phyloP scores from a whole-genome alignment of 2,329 filamentous ascomycete genomes.

The Aspergillus ochraceoroseus region DNA sequence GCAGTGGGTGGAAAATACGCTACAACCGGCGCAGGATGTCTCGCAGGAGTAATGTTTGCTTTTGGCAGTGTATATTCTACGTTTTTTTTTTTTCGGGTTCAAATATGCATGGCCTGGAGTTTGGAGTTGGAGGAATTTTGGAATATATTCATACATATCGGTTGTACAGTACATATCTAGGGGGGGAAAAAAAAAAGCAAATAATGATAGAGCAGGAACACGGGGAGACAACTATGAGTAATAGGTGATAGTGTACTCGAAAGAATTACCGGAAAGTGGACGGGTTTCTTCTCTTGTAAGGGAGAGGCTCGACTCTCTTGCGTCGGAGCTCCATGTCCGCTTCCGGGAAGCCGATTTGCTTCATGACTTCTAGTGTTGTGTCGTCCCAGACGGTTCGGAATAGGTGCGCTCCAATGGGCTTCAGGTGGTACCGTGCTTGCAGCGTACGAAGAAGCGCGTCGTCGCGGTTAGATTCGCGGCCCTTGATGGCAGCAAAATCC shows the following conservation, averaged over 20 bases:
- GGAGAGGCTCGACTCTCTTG: constrained; percentile 65
- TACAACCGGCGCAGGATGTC: constrained; percentile 32
- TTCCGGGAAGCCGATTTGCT: constrained; percentile 66
- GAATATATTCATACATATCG: constrained; percentile 41
- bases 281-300: constrained; percentile 58
- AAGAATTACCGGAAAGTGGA: constrained; percentile 40
- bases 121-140: constrained; percentile 29
- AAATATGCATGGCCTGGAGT: constrained; percentile 23
- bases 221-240: constrained; percentile 13
- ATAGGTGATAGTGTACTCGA: neutral
- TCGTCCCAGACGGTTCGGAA: constrained; percentile 92
- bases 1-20: constrained; percentile 37
- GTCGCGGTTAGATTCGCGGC: constrained; percentile 52
- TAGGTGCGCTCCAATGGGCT: constrained; percentile 74
- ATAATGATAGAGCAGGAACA: constrained; percentile 20
- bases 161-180: constrained; percentile 42
- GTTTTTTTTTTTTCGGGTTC: constrained; percentile 1
- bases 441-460: constrained; percentile 72
- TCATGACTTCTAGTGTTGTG: constrained; percentile 80
- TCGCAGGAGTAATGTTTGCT: too few species aligned
- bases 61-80: constrained; percentile 1
- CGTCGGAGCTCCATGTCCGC: constrained; percentile 79
- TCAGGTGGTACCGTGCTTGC: constrained; percentile 62
- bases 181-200: constrained; percentile 23
- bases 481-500: constrained; percentile 55